Evolutionary conservation across 2,329 filamentous ascomycete genomes (phyloP).

Genomic region (Penicillium italicum): DNA sequence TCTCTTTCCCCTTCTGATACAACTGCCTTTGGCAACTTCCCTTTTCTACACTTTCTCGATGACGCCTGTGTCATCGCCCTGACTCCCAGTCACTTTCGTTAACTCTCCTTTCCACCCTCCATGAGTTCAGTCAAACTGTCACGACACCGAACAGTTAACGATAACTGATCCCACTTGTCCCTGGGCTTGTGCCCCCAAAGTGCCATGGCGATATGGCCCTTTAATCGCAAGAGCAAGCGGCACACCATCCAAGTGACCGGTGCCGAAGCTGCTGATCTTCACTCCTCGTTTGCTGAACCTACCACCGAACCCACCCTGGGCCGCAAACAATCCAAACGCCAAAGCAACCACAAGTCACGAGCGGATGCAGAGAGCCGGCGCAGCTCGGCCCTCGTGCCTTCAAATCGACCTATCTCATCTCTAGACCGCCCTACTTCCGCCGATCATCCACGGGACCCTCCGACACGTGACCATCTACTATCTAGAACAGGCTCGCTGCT

Average conservation of each 20-base stretch:
- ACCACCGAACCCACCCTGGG: conserved; percentile 26
- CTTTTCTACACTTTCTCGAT: neutral
- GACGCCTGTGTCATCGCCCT: neutral
- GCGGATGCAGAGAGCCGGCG: conserved; percentile 20
- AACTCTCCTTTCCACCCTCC: conserved; percentile 12
- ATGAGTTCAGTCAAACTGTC: conserved; percentile 28
- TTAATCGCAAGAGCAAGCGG: conserved; percentile 69
- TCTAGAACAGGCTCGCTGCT: conserved; percentile 49
- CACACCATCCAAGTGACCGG: conserved; percentile 56
- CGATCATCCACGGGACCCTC: conserved; percentile 15
- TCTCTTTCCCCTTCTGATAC: conserved; percentile 1
- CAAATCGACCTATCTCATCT: conserved; percentile 19
- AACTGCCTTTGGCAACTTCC: conserved; percentile 5
- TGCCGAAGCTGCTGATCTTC: conserved; percentile 45
- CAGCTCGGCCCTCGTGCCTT: conserved; percentile 11
- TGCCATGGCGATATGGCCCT: conserved; percentile 78
- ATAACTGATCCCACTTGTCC: conserved; percentile 19
- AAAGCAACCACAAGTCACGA: conserved; percentile 30
- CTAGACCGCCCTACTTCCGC: conserved; percentile 22
- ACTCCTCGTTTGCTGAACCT: conserved; percentile 33
- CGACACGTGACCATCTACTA: conserved; percentile 34
- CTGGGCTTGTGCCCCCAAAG: conserved; percentile 13
- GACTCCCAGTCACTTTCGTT: neutral
- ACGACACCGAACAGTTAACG: conserved; percentile 15
- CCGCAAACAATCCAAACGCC: conserved; percentile 36